Conservation (phyloP, 192 early-diverging fungal species). For the Backusella liffmaniae region DNA sequence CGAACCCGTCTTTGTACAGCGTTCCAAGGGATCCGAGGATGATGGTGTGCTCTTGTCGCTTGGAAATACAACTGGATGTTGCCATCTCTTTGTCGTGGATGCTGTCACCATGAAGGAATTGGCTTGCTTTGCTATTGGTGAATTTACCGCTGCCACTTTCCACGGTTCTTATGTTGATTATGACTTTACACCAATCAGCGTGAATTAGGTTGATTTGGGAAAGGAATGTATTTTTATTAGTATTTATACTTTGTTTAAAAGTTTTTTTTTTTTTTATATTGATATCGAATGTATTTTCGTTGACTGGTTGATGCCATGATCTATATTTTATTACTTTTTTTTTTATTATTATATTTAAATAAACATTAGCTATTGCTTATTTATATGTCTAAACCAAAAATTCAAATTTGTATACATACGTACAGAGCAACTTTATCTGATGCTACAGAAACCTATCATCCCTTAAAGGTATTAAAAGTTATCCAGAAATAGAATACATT, state of each 20-base stretch:
- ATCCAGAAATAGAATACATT: no score
- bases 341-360: no score
- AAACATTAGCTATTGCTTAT: no score
- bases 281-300: no score
- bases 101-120: conserved; percentile 48
- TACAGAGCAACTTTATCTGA: no score
- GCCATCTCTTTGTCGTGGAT: conserved; percentile 49
- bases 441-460: no score
- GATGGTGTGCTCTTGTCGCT: conserved; percentile 55
- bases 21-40: conserved; percentile 48
- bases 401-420: no score
- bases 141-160: conserved; percentile 9
- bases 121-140: conserved; percentile 42
- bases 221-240: not conserved
- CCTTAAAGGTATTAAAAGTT: no score
- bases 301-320: no score
- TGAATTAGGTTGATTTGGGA: not conserved
- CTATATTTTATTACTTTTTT: no score
- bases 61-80: conserved; percentile 27
- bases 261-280: not conserved
- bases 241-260: not conserved
- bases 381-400: no score
- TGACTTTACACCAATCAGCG: not conserved
- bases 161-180: conserved; percentile 24
- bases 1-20: conserved; percentile 57